These are phyloP conservation scores for Discostella stelligera DNA, from an alignment of 352 stramenopile genomes.

Conservation along the genomic window DNA sequence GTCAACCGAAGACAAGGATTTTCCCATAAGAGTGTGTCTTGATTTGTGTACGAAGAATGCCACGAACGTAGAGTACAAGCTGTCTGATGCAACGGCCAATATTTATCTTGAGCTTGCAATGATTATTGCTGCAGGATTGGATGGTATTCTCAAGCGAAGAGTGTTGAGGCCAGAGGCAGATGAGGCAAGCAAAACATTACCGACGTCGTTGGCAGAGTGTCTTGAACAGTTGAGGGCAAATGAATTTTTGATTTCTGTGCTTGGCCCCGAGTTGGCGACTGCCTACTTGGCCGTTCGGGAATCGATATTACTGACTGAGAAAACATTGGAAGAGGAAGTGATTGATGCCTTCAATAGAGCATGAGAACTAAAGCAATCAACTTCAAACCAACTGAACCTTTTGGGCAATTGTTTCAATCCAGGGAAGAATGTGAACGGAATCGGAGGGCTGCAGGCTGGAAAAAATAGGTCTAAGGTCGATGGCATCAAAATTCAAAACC, in stretches of 20 bases:
- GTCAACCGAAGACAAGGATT: constrained; percentile 78
- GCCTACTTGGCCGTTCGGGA: constrained; percentile 16
- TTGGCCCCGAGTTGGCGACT: constrained; percentile 2
- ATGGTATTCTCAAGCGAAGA: constrained; percentile 52
- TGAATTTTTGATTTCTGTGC: background rate
- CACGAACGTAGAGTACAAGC: constrained; percentile 76
- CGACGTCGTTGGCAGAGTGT: constrained; percentile 46
- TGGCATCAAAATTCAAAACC: too few species aligned
- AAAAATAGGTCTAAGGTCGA: too few species aligned
- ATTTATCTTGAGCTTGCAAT: constrained; percentile 71
- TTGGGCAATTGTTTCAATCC: too few species aligned
- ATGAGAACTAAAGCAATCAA: constrained; percentile 3
- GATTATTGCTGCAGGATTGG: constrained; percentile 61
- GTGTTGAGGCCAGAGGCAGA: constrained; percentile 45
- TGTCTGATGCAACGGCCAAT: constrained; percentile 69
- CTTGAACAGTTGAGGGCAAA: constrained; percentile 30
- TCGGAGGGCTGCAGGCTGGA: too few species aligned
- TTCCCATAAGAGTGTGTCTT: constrained; percentile 64
- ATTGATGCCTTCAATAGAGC: constrained; percentile 23
- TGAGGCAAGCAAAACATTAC: constrained; percentile 32
- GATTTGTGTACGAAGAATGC: constrained; percentile 41
- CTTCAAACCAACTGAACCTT: too few species aligned
- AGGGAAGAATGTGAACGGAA: too few species aligned
- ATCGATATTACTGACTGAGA: constrained; percentile 11
- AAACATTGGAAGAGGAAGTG: constrained; percentile 20